These are phyloP conservation scores for Nakazawaea wickerhamii DNA, from an alignment of 805 yeast species.

Conservation along the genomic window DNA sequence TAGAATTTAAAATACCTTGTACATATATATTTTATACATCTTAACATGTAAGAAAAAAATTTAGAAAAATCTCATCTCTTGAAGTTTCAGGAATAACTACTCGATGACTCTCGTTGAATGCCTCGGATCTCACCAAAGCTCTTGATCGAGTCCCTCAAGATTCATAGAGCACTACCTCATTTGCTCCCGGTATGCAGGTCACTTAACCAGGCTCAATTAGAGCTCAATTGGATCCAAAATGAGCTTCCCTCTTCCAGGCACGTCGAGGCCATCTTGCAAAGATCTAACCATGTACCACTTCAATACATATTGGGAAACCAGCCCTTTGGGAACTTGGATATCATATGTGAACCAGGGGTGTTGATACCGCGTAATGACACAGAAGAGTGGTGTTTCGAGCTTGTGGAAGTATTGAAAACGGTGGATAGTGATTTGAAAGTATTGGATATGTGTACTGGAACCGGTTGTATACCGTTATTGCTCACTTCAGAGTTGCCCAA, in stretches of 20 bases:
- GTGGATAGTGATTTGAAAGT: constrained; percentile 28
- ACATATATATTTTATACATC: background rate
- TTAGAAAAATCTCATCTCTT: background rate
- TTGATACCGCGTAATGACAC: constrained; percentile 94
- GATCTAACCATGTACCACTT: constrained; percentile 60
- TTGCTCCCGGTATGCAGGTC: constrained; percentile 27
- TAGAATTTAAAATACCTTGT: background rate
- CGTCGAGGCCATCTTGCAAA: constrained; percentile 44
- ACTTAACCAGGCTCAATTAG: constrained; percentile 40
- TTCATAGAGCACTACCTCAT: background rate
- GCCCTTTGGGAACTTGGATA: constrained; percentile 72
- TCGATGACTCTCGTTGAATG: too few relatives aligned
- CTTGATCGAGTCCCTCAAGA: background rate
- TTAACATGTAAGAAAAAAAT: background rate
- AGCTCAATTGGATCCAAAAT: constrained; percentile 56
- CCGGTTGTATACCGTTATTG: constrained; percentile 77
- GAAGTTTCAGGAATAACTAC: too few relatives aligned
- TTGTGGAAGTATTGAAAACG: constrained; percentile 29
- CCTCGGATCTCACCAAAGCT: constrained; percentile 5
- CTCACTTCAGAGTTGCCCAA: constrained; percentile 29
- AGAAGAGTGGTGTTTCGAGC: constrained; percentile 73
- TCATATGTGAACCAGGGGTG: constrained; percentile 58
- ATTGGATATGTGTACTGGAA: constrained; percentile 79
- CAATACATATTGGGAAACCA: constrained; percentile 84
- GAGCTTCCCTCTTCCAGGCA: constrained; percentile 48